Evolutionary conservation across 257 asterid genomes (phyloP).

Genomic region (Oldenlandia corymbosa): DNA sequence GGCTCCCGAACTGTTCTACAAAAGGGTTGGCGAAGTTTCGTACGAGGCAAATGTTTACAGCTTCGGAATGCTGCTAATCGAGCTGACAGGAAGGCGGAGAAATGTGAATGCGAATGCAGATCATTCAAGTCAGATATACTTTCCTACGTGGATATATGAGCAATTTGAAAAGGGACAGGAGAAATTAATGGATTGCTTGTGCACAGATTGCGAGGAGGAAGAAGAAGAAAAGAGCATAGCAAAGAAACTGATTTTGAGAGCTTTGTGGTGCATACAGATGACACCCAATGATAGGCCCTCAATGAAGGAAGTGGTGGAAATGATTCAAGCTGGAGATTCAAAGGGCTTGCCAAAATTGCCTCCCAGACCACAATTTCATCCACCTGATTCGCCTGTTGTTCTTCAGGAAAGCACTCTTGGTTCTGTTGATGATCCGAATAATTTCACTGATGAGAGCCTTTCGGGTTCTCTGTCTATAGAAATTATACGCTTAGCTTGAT

Average conservation of each 20-base stretch:
- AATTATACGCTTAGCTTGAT: too few species aligned
- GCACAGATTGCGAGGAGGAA: too few species aligned
- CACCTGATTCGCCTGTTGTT: too few species aligned
- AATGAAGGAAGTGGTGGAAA: background rate
- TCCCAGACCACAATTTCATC: background rate
- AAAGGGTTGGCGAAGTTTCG: background rate
- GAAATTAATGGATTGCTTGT: background rate
- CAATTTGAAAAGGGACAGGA: background rate
- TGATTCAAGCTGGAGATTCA: background rate
- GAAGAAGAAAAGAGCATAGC: background rate
- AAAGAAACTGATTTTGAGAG: background rate
- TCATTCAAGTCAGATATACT: background rate
- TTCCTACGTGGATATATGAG: background rate
- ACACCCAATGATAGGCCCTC: background rate
- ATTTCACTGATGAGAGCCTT: too few species aligned
- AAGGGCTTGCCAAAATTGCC: background rate
- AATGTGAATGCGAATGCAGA: background rate
- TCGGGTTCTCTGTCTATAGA: too few species aligned
- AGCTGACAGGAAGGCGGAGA: background rate
- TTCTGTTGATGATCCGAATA: too few species aligned
- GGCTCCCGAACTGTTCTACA: constrained; percentile 5
- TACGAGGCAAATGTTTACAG: constrained; percentile 1
- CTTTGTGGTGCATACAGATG: background rate
- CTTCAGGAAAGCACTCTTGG: too few species aligned
- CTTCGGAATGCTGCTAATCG: constrained; percentile 1